Conservation (phyloP, 208 protist species). For the Leishmania tarentolae region DNA sequence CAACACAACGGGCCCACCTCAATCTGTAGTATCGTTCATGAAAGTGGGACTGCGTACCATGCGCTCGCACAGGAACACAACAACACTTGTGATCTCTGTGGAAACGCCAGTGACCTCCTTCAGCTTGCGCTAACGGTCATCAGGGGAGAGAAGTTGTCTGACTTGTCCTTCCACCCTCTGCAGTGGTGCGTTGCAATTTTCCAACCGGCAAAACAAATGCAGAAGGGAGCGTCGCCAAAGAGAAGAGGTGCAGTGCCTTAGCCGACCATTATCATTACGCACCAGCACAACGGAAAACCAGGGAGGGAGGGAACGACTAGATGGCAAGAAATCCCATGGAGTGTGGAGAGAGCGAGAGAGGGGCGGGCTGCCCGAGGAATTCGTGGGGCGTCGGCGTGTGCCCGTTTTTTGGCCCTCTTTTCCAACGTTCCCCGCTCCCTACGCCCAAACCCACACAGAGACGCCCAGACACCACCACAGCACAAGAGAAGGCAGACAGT, state of each 20-base stretch:
- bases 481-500: slow-evolving; percentile 3
- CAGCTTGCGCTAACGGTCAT: background rate
- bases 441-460: background rate
- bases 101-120: background rate
- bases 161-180: background rate
- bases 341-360: background rate
- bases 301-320: background rate
- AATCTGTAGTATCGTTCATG: background rate
- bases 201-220: background rate
- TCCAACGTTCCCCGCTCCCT: background rate
- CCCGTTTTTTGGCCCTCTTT: background rate
- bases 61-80: background rate
- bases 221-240: background rate
- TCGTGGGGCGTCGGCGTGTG: background rate
- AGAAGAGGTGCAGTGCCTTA: background rate
- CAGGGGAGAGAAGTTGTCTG: background rate
- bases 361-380: background rate
- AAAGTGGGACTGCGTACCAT: background rate
- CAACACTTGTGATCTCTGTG: background rate
- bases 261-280: background rate
- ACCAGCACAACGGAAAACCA: background rate
- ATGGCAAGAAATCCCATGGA: background rate
- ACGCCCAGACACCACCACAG: background rate
- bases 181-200: background rate
- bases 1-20: background rate